phyloP scores from a whole-genome alignment of 2,329 filamentous ascomycete species.

The Acrocalymma vagum region DNA sequence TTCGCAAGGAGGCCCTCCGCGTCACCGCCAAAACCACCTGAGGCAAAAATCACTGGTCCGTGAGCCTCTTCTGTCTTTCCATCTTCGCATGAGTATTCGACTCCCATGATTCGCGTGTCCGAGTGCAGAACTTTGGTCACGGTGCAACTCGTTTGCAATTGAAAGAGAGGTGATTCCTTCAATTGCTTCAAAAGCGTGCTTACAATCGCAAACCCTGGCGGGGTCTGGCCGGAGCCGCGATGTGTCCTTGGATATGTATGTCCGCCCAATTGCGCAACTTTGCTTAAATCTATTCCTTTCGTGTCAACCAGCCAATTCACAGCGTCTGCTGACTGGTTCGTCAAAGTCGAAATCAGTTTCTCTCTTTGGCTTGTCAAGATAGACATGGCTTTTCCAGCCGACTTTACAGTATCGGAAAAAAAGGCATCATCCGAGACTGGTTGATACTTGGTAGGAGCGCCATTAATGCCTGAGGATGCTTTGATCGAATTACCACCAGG shows the following conservation, averaged over 20 bases:
- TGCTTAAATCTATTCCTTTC: slow-evolving; percentile 65
- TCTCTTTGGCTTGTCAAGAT: slow-evolving; percentile 46
- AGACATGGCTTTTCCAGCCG: slow-evolving; percentile 57
- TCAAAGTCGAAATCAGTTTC: slow-evolving; percentile 59
- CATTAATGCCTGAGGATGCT: slow-evolving; percentile 73
- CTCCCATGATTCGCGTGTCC: slow-evolving; percentile 56
- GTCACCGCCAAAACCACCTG: slow-evolving; percentile 71
- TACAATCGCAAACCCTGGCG: slow-evolving; percentile 68
- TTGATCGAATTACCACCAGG: slow-evolving; percentile 73
- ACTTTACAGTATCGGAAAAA: slow-evolving; percentile 65
- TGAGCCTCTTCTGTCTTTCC: slow-evolving; percentile 50
- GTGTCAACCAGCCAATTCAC: slow-evolving; percentile 67
- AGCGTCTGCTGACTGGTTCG: slow-evolving; percentile 56
- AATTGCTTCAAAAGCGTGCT: slow-evolving; percentile 62
- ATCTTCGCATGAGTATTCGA: slow-evolving; percentile 55
- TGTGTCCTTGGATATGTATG: slow-evolving; percentile 67
- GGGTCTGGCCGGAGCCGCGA: slow-evolving; percentile 62
- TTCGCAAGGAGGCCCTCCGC: slow-evolving; percentile 63
- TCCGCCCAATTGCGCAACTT: slow-evolving; percentile 67
- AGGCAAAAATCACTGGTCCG: slow-evolving; percentile 67
- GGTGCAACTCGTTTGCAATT: slow-evolving; percentile 60
- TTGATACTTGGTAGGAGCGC: slow-evolving; percentile 67
- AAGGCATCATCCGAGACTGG: slow-evolving; percentile 54
- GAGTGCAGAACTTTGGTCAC: slow-evolving; percentile 61
- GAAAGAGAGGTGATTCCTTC: slow-evolving; percentile 59